A percentile compares a stretch with the other conserved stretches of the same genome.
These are phyloP conservation scores for Favolaschia claudopus DNA, from an alignment of 768 basidiomycete species.

Conservation along the genomic window DNA sequence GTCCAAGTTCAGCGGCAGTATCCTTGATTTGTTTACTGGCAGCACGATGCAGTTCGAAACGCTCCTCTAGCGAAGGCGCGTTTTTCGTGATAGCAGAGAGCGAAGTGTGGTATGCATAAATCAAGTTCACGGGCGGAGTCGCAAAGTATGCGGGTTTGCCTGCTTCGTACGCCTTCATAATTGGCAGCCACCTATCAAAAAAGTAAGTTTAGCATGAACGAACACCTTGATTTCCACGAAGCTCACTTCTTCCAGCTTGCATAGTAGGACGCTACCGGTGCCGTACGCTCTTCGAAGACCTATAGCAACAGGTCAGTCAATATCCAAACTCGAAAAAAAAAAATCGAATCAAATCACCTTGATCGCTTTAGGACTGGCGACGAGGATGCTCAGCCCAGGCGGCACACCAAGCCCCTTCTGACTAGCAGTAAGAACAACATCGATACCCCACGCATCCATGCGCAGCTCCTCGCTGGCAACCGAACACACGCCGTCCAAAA, in stretches of 20 bases:
- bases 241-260: constrained; percentile 86
- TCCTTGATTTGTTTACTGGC: constrained; percentile 75
- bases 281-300: constrained; percentile 67
- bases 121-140: constrained; percentile 93
- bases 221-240: background rate
- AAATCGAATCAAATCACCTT: constrained; percentile 46
- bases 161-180: constrained; percentile 93
- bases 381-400: constrained; percentile 88
- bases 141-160: constrained; percentile 91
- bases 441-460: constrained; percentile 93
- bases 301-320: too few relatives aligned
- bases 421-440: constrained; percentile 85
- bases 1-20: constrained; percentile 68
- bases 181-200: constrained; percentile 77
- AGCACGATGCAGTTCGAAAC: constrained; percentile 78
- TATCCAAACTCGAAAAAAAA: background rate
- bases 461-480: constrained; percentile 95
- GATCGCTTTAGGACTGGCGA: constrained; percentile 83
- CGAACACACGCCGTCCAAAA: constrained; percentile 94
- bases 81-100: constrained; percentile 73
- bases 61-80: constrained; percentile 72
- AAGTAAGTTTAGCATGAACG: background rate
- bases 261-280: constrained; percentile 81
- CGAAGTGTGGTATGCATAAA: constrained; percentile 90
- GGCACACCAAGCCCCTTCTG: constrained; percentile 95